Evolutionary conservation across 805 yeast genomes (phyloP).

Genomic region (Cyberlindnera suaveolens): DNA sequence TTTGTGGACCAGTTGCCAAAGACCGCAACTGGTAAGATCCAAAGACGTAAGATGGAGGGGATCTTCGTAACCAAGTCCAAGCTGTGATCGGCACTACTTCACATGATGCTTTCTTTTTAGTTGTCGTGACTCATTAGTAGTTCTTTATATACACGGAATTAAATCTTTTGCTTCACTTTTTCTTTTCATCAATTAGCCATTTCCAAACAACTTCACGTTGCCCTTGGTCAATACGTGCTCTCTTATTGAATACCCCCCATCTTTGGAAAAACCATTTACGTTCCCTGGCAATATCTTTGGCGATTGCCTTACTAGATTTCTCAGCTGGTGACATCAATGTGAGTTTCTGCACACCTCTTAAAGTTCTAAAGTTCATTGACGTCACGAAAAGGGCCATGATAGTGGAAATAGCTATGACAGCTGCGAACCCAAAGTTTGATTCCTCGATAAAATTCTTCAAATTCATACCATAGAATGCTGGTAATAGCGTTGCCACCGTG

Average conservation of each 20-base stretch:
- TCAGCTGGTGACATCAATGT: constrained; percentile 44
- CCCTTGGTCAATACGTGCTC: constrained; percentile 2
- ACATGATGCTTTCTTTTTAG: not conserved
- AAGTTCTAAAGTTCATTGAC: constrained; percentile 45
- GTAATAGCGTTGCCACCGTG: constrained; percentile 77
- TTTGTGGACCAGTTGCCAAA: constrained; percentile 61
- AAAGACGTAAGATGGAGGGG: constrained; percentile 56
- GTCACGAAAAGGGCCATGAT: constrained; percentile 51
- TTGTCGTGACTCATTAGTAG: not conserved
- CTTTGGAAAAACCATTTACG: constrained; percentile 4
- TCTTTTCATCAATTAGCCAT: constrained; percentile 45
- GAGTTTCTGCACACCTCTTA: constrained; percentile 57
- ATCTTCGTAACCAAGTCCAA: constrained; percentile 37
- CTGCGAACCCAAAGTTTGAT: constrained; percentile 54
- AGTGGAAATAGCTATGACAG: constrained; percentile 46
- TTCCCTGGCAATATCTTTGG: not conserved
- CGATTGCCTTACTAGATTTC: constrained; percentile 1
- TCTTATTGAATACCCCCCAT: constrained; percentile 11
- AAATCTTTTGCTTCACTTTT: constrained; percentile 19
- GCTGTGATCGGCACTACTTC: constrained; percentile 7
- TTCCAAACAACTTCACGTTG: constrained; percentile 47
- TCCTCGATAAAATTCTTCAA: constrained; percentile 73
- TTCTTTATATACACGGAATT: not conserved
- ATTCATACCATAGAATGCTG: constrained; percentile 90
- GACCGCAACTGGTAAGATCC: constrained; percentile 75